Base-by-base conservation (phyloP, 495 filamentous ascomycete genomes). In the Xanthoparmelia taractica region DNA sequence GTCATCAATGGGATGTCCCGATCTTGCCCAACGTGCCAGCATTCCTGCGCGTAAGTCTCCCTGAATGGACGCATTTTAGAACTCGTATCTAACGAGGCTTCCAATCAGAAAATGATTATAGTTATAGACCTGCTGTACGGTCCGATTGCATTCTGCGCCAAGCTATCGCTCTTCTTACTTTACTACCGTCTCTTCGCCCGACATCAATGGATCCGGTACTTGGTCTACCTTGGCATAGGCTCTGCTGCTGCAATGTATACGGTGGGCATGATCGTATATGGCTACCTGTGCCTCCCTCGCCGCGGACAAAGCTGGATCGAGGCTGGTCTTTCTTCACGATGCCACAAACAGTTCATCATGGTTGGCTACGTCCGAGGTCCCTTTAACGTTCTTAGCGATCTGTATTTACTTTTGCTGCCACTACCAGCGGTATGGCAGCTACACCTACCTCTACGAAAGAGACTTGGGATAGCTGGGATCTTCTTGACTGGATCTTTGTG, bases 401-500 rank as follows among this genome's bases (percentile, higher is more conserved):
- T 69, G 2, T 63, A 63, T 40, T 47, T 71, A 31, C 56, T 71
- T 23, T 25, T 69, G 18, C 59, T 71, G 25, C 69, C 69, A 7
- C 41, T 71, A 13, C 57, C 65, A n/a, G 58, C 62, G 13, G 65
- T 71, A 23, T 45, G 64, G 58, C 47, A 34, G 20, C 54, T 71
- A 37, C 58, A 64, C 31, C 27, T 71, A 5, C 56, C 69, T 20
- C 20, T 63, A 27, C 59, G 59, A 36, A 54, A 55, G 25, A 69
- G 63, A 54, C 38, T 71, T 48, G 68, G 47, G 8, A 48, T 68
- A 34, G 43, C 57, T 11, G 59, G 55, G 6, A 59, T 68, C 40
- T 66, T 71, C 25, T 41, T 69, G n/a, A 61, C 59, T 58, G 65
- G 69, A 7, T 33, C 45, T 11, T 29, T 69, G 68, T 69, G 62